Percentiles rank a stretch among this genome's conserved stretches.
These are phyloP conservation scores for Colletotrichum agaves DNA, from an alignment of 2,329 filamentous ascomycete genomes.

Conservation along the genomic window DNA sequence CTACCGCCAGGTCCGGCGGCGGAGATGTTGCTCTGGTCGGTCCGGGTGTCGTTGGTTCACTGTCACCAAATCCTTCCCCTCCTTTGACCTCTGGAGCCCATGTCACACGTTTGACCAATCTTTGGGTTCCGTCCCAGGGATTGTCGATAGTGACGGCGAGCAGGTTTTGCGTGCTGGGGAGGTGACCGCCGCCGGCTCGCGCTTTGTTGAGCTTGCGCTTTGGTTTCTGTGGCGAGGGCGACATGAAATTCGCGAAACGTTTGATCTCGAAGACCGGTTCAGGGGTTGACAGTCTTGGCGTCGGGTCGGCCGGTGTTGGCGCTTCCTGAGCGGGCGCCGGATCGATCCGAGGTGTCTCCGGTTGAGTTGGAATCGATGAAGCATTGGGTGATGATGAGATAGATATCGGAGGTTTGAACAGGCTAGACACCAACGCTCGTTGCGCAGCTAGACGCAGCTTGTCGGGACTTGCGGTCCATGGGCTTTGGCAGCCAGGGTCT, in stretches of 20 bases:
- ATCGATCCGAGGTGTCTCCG: not conserved
- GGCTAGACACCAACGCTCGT: constrained; percentile 1
- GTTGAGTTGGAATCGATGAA: not conserved
- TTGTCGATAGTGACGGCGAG: constrained; percentile 49
- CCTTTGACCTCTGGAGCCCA: constrained; percentile 47
- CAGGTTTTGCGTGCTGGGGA: constrained; percentile 49
- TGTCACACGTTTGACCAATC: constrained; percentile 47
- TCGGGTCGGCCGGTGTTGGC: constrained; percentile 41
- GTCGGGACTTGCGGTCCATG: constrained; percentile 40
- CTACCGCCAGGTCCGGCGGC: constrained; percentile 51
- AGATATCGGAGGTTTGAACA: not conserved
- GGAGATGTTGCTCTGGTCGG: constrained; percentile 48
- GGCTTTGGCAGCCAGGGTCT: constrained; percentile 21
- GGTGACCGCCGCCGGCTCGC: constrained; percentile 40
- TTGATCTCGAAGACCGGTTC: constrained; percentile 61
- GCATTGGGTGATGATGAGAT: constrained; percentile 7
- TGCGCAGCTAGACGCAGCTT: constrained; percentile 18
- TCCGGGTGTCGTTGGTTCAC: constrained; percentile 18
- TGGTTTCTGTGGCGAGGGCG: constrained; percentile 56
- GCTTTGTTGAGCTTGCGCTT: constrained; percentile 38
- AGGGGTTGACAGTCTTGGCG: constrained; percentile 51
- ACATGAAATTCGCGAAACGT: constrained; percentile 64
- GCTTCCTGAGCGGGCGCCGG: constrained; percentile 38
- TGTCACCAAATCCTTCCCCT: constrained; percentile 39
- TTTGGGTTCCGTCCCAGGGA: constrained; percentile 43